Conservation (phyloP, 352 stramenopile species). For the Phytophthora litchii region DNA sequence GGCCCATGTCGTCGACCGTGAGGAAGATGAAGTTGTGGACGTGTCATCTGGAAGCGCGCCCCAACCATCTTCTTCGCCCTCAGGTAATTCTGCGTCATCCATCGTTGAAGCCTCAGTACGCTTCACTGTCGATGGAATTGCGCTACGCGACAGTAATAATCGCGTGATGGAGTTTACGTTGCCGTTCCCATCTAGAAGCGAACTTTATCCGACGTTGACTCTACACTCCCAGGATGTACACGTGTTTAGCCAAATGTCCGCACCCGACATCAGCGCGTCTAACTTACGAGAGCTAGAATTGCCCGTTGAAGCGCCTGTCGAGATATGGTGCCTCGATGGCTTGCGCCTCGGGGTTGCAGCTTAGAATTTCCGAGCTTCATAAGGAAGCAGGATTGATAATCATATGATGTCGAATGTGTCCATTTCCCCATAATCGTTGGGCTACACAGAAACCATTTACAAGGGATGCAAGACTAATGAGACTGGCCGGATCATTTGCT, state of each 20-base stretch:
- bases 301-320: slow-evolving; percentile 28
- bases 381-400: slow-evolving; percentile 5
- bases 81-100: slow-evolving; percentile 17
- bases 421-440: slow-evolving; percentile 25
- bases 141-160: slow-evolving; percentile 60
- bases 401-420: slow-evolving; percentile 25
- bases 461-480: slow-evolving; percentile 30
- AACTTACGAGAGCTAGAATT: slow-evolving; percentile 64
- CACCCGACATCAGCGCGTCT: slow-evolving; percentile 61
- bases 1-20: slow-evolving; percentile 56
- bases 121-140: slow-evolving; percentile 74
- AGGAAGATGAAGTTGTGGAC: slow-evolving; percentile 20
- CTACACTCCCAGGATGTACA: slow-evolving; percentile 84
- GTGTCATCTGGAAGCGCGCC: slow-evolving; percentile 8
- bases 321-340: slow-evolving; percentile 82
- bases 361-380: slow-evolving; percentile 29
- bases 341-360: slow-evolving; percentile 37
- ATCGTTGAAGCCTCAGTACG: slow-evolving; percentile 54
- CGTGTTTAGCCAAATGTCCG: slow-evolving; percentile 81
- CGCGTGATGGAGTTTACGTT: slow-evolving; percentile 66
- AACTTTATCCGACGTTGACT: slow-evolving; percentile 85
- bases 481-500: slow-evolving; percentile 14
- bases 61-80: slow-evolving; percentile 15
- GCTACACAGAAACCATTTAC: slow-evolving; percentile 29
- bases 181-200: slow-evolving; percentile 58